Evolutionary conservation across 225 moss, liverwort and hornwort species (phyloP).

Genomic region (Polytrichum formosum): DNA sequence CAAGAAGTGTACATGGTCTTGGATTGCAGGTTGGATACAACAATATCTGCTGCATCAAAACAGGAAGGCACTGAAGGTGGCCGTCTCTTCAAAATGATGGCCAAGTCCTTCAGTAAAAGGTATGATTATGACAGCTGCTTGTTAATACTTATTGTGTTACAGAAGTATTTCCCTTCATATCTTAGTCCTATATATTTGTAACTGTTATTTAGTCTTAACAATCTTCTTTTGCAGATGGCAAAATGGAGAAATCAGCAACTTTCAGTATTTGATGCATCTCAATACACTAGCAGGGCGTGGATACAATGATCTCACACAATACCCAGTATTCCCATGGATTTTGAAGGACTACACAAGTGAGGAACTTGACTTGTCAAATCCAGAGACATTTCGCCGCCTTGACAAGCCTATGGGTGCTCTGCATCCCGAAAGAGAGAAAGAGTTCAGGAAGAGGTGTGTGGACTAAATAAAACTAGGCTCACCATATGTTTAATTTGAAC

Average conservation of each 20-base stretch:
- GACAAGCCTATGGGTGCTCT: conserved; percentile 96
- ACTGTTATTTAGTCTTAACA: too few relatives aligned
- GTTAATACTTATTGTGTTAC: too few relatives aligned
- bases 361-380: conserved; percentile 71
- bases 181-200: too few relatives aligned
- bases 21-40: conserved; percentile 68
- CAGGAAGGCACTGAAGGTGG: conserved; percentile 85
- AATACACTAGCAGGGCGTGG: conserved; percentile 92
- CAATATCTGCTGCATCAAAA: conserved; percentile 84
- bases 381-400: conserved; percentile 76
- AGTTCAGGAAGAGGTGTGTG: conserved; percentile 78
- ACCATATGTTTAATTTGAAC: too few relatives aligned
- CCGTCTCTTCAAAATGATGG: conserved; percentile 88
- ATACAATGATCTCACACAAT: conserved; percentile 93
- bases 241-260: conserved; percentile 93
- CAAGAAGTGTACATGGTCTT: conserved; percentile 4
- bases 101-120: conserved; percentile 91
- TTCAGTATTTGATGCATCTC: conserved; percentile 93
- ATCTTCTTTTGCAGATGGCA: conserved; percentile 53
- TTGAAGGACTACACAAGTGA: conserved; percentile 75
- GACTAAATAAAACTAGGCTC: not conserved
- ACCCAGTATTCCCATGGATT: conserved; percentile 93
- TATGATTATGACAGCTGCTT: conserved; percentile 1
- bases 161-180: too few relatives aligned
- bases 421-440: conserved; percentile 76